Evolutionary conservation across 768 basidiomycete genomes (phyloP).

Genomic region (Tylopilus felleus): DNA sequence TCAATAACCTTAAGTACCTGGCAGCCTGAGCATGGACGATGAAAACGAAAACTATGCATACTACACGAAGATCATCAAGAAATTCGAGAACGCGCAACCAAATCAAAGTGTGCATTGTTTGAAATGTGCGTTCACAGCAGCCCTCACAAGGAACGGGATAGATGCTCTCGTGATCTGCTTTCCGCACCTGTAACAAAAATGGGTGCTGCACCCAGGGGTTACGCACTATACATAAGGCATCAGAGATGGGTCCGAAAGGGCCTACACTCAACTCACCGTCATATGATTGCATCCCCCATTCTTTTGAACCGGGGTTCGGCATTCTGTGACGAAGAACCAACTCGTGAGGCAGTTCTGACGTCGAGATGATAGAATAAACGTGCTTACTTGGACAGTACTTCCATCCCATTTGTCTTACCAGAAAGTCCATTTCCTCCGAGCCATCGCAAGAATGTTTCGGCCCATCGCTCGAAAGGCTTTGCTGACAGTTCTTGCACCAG

Average conservation of each 20-base stretch:
- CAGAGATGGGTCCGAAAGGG: not conserved
- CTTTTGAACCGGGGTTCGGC: conserved; percentile 49
- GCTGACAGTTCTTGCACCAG: conserved; percentile 62
- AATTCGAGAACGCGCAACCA: not conserved
- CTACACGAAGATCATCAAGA: not conserved
- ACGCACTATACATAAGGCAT: conserved; percentile 39
- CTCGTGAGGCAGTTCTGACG: not conserved
- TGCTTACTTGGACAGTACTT: conserved; percentile 56
- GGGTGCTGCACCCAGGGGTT: conserved; percentile 52
- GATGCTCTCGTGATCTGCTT: conserved; percentile 41
- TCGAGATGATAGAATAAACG: not conserved
- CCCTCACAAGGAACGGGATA: conserved; percentile 27
- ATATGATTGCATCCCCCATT: conserved; percentile 57
- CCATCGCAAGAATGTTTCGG: conserved; percentile 57
- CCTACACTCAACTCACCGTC: conserved; percentile 39
- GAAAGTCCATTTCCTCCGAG: conserved; percentile 45
- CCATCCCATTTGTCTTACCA: conserved; percentile 55
- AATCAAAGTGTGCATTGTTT: conserved; percentile 30
- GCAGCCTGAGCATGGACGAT: not conserved
- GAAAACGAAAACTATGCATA: not conserved
- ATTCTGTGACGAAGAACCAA: conserved; percentile 27
- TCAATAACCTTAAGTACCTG: too few species aligned
- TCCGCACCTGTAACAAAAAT: conserved; percentile 54
- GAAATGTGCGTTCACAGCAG: conserved; percentile 35
- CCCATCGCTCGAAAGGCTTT: conserved; percentile 29